Base-by-base conservation (phyloP, 1,284 basidiomycete genomes). In the Lentinus polychrous region DNA sequence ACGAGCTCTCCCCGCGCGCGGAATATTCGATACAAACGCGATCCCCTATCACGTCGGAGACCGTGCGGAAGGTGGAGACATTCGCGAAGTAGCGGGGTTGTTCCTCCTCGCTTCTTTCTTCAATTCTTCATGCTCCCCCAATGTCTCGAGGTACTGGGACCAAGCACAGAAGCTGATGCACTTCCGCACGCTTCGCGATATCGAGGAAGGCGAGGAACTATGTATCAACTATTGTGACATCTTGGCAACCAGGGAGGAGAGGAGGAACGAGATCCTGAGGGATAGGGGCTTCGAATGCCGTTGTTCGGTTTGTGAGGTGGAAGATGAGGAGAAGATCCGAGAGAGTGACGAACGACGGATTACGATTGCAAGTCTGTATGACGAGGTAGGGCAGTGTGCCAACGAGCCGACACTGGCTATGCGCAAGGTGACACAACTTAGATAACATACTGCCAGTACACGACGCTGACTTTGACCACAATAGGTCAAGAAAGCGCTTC, bases 211-310 rank as follows among this genome's bases (percentile, higher is more conserved):
- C 5, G 78, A 83, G 52, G 81, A 83, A 52, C 60, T 83, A 35
- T 81, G 77, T 54, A 81, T 76, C 52, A 75, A 70, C 49, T 83
- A 83, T 54, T 66, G 73, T 45, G 72, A 77, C 48, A 59, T 69
- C 1, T 62, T 72, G 22, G 69, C 68, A 14, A 51, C 57, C 0
- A 67, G 67, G 20, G 53, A 55, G 22, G 62, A 70, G 45, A 66
- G 78, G 44, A 61, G 66, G 39, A 55, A 57, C 23, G 62, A 71
- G 43, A 58, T 81, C 38, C 59, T 66, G 43, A 57, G 59, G 32
- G 70, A 70, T 22, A 83, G 79, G 74, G 77, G 75, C 51, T 83
- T 83, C 53, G 65, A 65, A 8, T 83, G 81, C 53, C 56, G 51
- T 1, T 83, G 81, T 58, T 52, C 56, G 12, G 66, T 70, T 40